Conservation (phyloP, 495 filamentous ascomycete genomes). For the Chaetomium cochliodes region DNA sequence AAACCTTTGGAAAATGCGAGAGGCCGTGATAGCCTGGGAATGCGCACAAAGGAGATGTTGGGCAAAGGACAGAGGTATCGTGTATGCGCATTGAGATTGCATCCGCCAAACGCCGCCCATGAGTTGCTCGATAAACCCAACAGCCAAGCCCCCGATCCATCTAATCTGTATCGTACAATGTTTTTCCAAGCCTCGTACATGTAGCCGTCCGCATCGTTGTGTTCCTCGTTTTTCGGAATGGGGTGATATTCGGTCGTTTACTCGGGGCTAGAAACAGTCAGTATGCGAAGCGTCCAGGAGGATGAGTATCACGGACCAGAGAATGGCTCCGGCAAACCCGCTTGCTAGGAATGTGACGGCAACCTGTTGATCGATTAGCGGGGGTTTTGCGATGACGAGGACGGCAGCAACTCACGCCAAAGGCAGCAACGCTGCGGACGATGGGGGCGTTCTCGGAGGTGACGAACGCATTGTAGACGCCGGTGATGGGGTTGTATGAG, state of each 20-base stretch:
- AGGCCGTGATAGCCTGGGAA: too few species aligned
- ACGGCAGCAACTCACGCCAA: constrained; percentile 58
- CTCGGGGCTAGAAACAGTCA: constrained; percentile 15
- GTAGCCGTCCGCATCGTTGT: background rate
- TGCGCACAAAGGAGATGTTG: too few species aligned
- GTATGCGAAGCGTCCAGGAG: constrained; percentile 8
- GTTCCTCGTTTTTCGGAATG: background rate
- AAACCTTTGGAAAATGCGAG: too few species aligned
- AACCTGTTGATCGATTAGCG: constrained; percentile 47
- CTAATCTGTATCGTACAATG: constrained; percentile 29
- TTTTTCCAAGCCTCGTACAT: background rate
- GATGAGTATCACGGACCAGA: constrained; percentile 24
- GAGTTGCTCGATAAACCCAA: background rate
- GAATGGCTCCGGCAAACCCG: constrained; percentile 60
- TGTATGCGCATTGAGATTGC: constrained; percentile 22
- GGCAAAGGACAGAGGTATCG: background rate
- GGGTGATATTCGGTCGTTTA: constrained; percentile 5
- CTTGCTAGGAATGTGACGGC: constrained; percentile 72
- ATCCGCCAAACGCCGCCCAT: constrained; percentile 30
- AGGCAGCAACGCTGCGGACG: constrained; percentile 68
- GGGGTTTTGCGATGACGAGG: background rate
- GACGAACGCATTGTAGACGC: constrained; percentile 40
- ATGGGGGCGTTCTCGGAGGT: constrained; percentile 69
- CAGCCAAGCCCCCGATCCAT: constrained; percentile 10
- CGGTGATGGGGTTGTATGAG: constrained; percentile 27